phyloP scores from a whole-genome alignment of 768 basidiomycete genomes.

The Phylloporus sp. region DNA sequence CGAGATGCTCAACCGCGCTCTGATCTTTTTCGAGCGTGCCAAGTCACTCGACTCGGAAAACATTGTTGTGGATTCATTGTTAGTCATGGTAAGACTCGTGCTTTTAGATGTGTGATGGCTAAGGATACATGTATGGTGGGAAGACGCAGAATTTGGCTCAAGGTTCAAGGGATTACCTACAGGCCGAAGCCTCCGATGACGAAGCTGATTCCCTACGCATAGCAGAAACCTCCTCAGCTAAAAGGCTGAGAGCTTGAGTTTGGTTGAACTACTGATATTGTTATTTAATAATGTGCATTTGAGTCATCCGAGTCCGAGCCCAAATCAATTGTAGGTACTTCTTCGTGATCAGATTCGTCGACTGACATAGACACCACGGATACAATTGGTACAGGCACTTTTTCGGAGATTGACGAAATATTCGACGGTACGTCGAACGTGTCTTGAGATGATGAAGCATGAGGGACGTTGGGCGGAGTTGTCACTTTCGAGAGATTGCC shows the following conservation, averaged over 20 bases:
- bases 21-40: constrained; percentile 63
- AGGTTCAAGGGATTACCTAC: constrained; percentile 1
- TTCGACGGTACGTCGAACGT: background rate
- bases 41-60: constrained; percentile 56
- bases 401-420: background rate
- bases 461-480: background rate
- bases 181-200: constrained; percentile 35
- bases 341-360: constrained; percentile 61
- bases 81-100: constrained; percentile 43
- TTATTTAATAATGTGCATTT: background rate
- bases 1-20: constrained; percentile 47
- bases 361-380: constrained; percentile 11
- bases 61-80: constrained; percentile 47
- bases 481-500: background rate
- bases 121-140: background rate
- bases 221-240: constrained; percentile 4
- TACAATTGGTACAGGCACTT: constrained; percentile 1
- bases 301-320: constrained; percentile 69
- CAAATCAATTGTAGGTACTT: constrained; percentile 75
- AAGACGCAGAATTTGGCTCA: constrained; percentile 27
- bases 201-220: constrained; percentile 20
- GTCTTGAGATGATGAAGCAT: background rate
- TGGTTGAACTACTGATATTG: background rate
- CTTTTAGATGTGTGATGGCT: background rate
- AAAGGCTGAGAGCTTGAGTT: constrained; percentile 15